These are phyloP conservation scores for Inga oerstediana DNA, from an alignment of 306 rosid genomes.

Conservation along the genomic window DNA sequence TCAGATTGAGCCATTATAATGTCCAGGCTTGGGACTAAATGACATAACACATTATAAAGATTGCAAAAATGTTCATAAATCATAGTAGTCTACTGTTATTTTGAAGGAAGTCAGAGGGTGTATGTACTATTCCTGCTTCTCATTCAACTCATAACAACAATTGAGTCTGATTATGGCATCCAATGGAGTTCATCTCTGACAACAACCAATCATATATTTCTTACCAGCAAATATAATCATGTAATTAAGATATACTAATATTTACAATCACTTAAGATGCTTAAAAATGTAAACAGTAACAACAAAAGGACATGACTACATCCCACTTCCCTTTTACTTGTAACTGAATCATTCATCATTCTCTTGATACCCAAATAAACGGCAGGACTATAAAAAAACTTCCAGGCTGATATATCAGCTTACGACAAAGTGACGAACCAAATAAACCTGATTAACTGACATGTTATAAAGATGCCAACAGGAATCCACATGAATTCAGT, in stretches of 20 bases:
- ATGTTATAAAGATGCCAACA: conserved; percentile 1
- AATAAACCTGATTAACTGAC: not conserved
- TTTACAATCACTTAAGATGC: not conserved
- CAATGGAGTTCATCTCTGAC: not conserved
- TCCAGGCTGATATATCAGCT: not conserved
- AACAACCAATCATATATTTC: not conserved
- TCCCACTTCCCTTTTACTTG: not conserved
- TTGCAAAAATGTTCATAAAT: not conserved
- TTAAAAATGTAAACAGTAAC: not conserved
- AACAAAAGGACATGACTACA: not conserved
- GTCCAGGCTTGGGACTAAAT: not conserved
- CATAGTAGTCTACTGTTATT: not conserved
- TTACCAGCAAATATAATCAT: conserved; percentile 11
- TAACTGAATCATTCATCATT: not conserved
- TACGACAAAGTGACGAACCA: not conserved
- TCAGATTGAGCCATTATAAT: not conserved
- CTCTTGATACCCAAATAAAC: not conserved
- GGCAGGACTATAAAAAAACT: not conserved
- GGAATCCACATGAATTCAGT: not conserved
- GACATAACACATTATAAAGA: not conserved
- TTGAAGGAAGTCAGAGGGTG: not conserved
- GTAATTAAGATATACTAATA: conserved; percentile 9
- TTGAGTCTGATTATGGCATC: not conserved
- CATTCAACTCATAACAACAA: not conserved
- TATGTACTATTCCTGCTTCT: not conserved